A percentile compares a stretch with the other conserved stretches of the same genome.
phyloP scores from a whole-genome alignment of 2,329 filamentous ascomycete species.

The Amylocarpus encephaloides region DNA sequence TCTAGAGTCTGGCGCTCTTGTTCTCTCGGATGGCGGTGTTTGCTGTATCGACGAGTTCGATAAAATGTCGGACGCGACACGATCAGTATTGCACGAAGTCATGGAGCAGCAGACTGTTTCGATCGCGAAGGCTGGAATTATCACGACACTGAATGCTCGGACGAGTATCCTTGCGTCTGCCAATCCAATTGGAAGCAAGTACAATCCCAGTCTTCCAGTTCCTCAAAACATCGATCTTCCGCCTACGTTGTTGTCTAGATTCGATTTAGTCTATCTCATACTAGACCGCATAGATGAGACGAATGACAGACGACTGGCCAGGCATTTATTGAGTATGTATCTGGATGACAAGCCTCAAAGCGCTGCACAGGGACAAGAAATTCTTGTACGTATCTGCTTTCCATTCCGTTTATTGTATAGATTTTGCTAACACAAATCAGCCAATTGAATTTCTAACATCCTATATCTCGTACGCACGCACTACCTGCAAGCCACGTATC shows the following conservation, averaged over 20 bases:
- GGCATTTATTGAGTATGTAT: conserved; percentile 93
- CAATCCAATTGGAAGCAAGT: conserved; percentile 96
- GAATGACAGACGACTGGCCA: conserved; percentile 78
- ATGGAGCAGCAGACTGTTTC: conserved; percentile 79
- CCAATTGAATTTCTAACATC: conserved; percentile 92
- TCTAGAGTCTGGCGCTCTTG: conserved; percentile 67
- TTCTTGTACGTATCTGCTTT: conserved; percentile 56
- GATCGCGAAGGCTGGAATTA: conserved; percentile 72
- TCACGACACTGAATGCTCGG: conserved; percentile 85
- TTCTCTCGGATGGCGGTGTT: conserved; percentile 67
- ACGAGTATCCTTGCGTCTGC: conserved; percentile 95
- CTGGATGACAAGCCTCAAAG: conserved; percentile 90
- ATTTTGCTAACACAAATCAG: conserved; percentile 38
- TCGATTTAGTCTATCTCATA: conserved; percentile 94
- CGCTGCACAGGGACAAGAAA: conserved; percentile 65
- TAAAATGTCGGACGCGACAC: conserved; percentile 71
- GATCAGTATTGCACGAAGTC: conserved; percentile 71
- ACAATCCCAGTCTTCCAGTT: conserved; percentile 91
- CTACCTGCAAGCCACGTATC: conserved; percentile 76
- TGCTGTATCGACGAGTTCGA: conserved; percentile 78
- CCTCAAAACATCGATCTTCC: conserved; percentile 98
- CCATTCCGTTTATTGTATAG: neutral
- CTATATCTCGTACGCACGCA: conserved; percentile 94
- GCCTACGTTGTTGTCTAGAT: conserved; percentile 88
- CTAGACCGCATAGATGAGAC: conserved; percentile 90